Conservation (phyloP, 306 rosid species). For the Gillenia trifoliata region DNA sequence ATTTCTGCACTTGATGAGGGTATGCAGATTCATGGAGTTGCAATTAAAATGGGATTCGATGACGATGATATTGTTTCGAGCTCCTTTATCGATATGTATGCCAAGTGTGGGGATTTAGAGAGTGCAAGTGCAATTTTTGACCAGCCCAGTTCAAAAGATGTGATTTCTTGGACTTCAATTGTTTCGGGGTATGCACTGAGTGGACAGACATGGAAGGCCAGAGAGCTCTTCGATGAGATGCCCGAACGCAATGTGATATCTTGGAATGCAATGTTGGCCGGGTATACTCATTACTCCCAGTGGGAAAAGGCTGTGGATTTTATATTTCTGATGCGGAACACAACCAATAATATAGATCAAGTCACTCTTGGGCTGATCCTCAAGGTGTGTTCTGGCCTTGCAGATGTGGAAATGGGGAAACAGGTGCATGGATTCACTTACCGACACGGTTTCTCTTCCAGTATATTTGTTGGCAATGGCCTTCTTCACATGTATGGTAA, state of each 20-base stretch:
- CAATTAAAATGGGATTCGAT: constrained; percentile 42
- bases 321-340: constrained; percentile 39
- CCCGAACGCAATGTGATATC: constrained; percentile 63
- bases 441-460: constrained; percentile 39
- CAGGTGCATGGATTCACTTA: constrained; percentile 59
- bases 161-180: constrained; percentile 69
- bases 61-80: constrained; percentile 49
- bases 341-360: constrained; percentile 35
- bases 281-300: constrained; percentile 37
- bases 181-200: constrained; percentile 55
- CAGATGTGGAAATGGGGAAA: constrained; percentile 59
- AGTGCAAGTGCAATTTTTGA: constrained; percentile 46
- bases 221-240: constrained; percentile 58
- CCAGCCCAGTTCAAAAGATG: constrained; percentile 43
- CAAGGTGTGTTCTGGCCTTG: constrained; percentile 44
- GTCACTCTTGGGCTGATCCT: constrained; percentile 55
- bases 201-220: constrained; percentile 52
- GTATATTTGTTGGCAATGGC: constrained; percentile 57
- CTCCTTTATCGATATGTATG: constrained; percentile 59
- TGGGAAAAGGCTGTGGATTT: constrained; percentile 55
- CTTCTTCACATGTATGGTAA: constrained; percentile 78
- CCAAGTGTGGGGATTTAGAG: constrained; percentile 51
- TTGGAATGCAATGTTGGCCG: constrained; percentile 81
- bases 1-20: constrained; percentile 48
- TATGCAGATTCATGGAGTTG: constrained; percentile 57